A percentile compares a stretch with the other conserved stretches of the same genome.
phyloP scores from a whole-genome alignment of 1,139 yeast genomes.

The Taphrina flavorubra region DNA sequence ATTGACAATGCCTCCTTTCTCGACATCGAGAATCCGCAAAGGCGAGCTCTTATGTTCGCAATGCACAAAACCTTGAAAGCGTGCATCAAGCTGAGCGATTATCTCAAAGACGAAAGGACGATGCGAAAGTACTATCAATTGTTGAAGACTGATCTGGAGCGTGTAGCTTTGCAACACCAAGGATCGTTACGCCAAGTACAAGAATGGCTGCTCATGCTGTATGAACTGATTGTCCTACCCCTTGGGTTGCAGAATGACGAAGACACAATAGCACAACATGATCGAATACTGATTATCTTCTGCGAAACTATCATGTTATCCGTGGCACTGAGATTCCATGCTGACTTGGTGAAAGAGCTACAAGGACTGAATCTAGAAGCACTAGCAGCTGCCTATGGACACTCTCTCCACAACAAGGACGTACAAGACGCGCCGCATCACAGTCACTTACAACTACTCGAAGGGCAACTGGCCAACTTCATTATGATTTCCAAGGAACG shows the following conservation, averaged over 20 bases:
- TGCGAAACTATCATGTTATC: neutral
- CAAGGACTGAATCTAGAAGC: neutral
- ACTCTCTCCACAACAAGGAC: too few relatives aligned
- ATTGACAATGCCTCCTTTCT: neutral
- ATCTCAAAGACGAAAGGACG: neutral
- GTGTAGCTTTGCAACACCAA: neutral
- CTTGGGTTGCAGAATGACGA: neutral
- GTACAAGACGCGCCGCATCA: too few relatives aligned
- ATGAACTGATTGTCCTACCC: neutral
- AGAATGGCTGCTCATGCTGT: neutral
- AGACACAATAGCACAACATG: neutral
- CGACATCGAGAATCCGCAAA: neutral
- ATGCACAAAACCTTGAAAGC: neutral
- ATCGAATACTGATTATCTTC: neutral
- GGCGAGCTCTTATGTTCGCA: neutral
- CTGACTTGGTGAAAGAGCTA: neutral
- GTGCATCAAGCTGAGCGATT: neutral
- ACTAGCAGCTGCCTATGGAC: neutral
- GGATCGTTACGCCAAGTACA: neutral
- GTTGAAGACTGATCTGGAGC: neutral
- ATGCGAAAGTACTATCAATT: neutral
- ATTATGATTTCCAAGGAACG: constrained; percentile 3
- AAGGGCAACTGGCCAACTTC: constrained; percentile 6
- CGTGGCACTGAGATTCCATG: neutral
- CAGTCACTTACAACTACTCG: neutral